A percentile compares a stretch with the other conserved stretches of the same genome.
phyloP scores from a whole-genome alignment of 2,329 filamentous ascomycete species.

The Didymella keratinophila region DNA sequence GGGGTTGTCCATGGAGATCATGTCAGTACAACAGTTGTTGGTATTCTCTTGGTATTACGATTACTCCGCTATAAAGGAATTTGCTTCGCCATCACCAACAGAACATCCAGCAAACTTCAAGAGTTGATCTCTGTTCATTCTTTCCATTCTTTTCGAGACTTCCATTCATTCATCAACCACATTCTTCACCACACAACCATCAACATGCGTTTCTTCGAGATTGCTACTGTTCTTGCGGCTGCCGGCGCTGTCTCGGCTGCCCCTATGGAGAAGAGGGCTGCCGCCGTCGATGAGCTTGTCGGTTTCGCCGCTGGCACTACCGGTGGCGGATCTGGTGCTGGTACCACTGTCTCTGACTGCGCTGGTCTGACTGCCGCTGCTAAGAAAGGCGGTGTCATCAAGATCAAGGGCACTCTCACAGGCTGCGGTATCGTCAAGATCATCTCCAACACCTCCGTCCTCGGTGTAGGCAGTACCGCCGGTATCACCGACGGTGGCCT shows the following conservation, averaged over 20 bases:
- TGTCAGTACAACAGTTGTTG: conserved; percentile 16
- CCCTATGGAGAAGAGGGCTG: conserved; percentile 39
- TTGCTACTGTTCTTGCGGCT: conserved; percentile 37
- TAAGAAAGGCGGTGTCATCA: conserved; percentile 44
- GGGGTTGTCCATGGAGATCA: conserved; percentile 22
- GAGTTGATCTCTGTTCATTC: conserved; percentile 33
- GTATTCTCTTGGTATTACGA: conserved; percentile 21
- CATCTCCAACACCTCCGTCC: conserved; percentile 38
- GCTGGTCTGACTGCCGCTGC: conserved; percentile 61
- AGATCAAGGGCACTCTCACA: conserved; percentile 42
- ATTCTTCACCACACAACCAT: conserved; percentile 15
- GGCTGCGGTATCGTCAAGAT: conserved; percentile 44
- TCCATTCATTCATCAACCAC: conserved; percentile 21
- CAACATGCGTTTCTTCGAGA: conserved; percentile 41
- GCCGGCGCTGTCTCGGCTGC: conserved; percentile 34
- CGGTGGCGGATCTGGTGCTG: conserved; percentile 63
- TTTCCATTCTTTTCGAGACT: conserved; percentile 20
- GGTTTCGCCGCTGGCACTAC: conserved; percentile 63
- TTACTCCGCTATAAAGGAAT: conserved; percentile 22
- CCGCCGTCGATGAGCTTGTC: conserved; percentile 42
- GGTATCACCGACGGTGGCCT: conserved; percentile 58
- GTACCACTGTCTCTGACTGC: conserved; percentile 63
- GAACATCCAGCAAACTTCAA: conserved; percentile 16
- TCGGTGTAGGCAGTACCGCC: conserved; percentile 55
- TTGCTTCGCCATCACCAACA: neutral